phyloP scores from a whole-genome alignment of 768 basidiomycete species.

The Phylloporus sp. region DNA sequence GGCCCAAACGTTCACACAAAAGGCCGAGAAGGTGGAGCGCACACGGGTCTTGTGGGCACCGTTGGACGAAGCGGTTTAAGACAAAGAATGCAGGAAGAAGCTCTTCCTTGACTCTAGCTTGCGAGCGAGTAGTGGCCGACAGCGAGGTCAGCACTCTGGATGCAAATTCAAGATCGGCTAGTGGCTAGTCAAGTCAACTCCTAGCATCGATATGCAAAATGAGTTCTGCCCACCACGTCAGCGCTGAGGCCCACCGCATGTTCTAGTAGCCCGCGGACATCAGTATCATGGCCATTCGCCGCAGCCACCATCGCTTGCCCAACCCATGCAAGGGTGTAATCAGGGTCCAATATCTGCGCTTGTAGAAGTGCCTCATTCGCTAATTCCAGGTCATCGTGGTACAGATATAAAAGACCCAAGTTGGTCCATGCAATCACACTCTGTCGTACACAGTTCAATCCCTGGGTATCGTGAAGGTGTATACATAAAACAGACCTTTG shows the following conservation, averaged over 20 bases:
- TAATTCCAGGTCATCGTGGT: constrained; percentile 73
- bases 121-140: constrained; percentile 19
- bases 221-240: constrained; percentile 46
- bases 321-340: constrained; percentile 84
- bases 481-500: constrained; percentile 54
- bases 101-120: constrained; percentile 34
- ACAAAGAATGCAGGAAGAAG: constrained; percentile 80
- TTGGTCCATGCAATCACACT: constrained; percentile 79
- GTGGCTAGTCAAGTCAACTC: constrained; percentile 48
- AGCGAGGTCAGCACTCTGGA: constrained; percentile 49
- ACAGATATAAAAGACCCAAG: constrained; percentile 82
- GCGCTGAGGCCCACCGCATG: constrained; percentile 64
- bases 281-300: constrained; percentile 50
- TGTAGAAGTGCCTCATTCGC: constrained; percentile 83
- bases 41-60: constrained; percentile 62
- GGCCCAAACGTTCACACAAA: constrained; percentile 80
- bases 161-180: constrained; percentile 78
- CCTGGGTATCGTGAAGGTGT: not conserved
- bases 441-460: constrained; percentile 34
- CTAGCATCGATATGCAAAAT: not conserved
- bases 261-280: constrained; percentile 66
- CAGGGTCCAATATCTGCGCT: constrained; percentile 90
- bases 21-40: constrained; percentile 83
- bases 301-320: constrained; percentile 78
- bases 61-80: constrained; percentile 69